Conservation (phyloP, 140 eudicot species). For the Bidens hawaiensis region DNA sequence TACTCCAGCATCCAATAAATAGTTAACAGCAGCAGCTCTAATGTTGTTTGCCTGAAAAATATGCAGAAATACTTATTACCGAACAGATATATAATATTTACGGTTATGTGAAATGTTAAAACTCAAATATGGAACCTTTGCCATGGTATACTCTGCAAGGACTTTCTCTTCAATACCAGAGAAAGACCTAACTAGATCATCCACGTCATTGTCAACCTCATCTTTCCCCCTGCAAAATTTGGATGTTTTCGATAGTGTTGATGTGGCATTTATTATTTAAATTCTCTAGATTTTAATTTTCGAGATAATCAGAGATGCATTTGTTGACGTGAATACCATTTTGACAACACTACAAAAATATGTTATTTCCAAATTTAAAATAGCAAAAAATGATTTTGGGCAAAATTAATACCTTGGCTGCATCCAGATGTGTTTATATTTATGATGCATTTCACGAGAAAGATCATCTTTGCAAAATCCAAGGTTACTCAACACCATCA, state of each 20-base stretch:
- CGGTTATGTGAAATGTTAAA: constrained; percentile 2
- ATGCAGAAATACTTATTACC: constrained; percentile 1
- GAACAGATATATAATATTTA: neutral
- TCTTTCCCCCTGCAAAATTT: constrained; percentile 53
- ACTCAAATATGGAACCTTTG: constrained; percentile 52
- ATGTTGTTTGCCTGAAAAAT: constrained; percentile 60
- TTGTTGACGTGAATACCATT: neutral
- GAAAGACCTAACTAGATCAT: constrained; percentile 69
- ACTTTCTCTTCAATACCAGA: constrained; percentile 92
- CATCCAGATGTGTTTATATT: constrained; percentile 77
- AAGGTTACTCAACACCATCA: constrained; percentile 94
- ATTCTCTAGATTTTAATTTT: neutral
- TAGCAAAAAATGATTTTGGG: neutral
- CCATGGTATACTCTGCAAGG: constrained; percentile 79
- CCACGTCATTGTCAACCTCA: constrained; percentile 71
- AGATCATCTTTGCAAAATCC: constrained; percentile 98
- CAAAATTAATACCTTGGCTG: constrained; percentile 50
- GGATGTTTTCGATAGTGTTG: neutral
- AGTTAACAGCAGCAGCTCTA: constrained; percentile 73
- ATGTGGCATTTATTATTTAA: neutral
- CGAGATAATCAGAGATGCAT: neutral
- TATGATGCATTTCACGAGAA: constrained; percentile 66
- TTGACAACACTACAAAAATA: neutral
- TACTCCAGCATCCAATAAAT: constrained; percentile 85
- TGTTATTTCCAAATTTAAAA: neutral